Evolutionary conservation across 164 flowering plant species (phyloP), one percentile per base, ranked within the genome.

Genomic region (Protea cynaroides): DNA sequence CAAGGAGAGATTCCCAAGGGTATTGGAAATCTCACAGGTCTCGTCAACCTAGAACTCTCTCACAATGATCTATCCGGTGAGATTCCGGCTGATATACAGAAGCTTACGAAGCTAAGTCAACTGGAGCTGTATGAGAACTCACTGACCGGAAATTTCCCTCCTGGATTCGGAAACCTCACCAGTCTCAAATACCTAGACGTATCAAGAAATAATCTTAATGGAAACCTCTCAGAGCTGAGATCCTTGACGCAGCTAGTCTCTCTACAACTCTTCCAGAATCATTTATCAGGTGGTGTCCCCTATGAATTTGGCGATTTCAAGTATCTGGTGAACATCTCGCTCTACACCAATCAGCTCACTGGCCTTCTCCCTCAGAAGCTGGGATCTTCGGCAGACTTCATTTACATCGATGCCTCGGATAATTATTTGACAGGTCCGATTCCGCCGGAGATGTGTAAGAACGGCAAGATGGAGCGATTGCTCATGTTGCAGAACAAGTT

Each of bases 361-460:
- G 99, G 99, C 11, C 6, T 80, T 36, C 74, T 95, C 1, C 99
- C 97, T 38, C 76, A 59, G 58, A 75, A 71, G 59, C 80, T 95
- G 0, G 97, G 97, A 1, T 89, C 97, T 0, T 92, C 90, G 94
- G 71, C 92, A 4, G 80, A 88, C 0, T 88, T 95, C 55, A 47
- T 73, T 51, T 89, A 76, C 82, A 89, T 94, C 19, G 99, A 95
- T 51, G 89, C 79, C 5, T 81, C 97, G 0, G 88, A 81, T 60
- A 95, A 95, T 69, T 34, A 25, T 14, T 62, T 92, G 6, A 75
- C 85, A 0, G 99, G 97, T n/a, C 73, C 81, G 14, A 88, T 95
- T 56, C 99, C 99, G 22, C 91, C 97, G 0, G 82, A 88, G 9
- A 92, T 95, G 97, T 95, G 99, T 73, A 86, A 83, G 71, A 68